These are phyloP conservation scores for Mycena pura DNA, from an alignment of 768 basidiomycete genomes.

Conservation along the genomic window DNA sequence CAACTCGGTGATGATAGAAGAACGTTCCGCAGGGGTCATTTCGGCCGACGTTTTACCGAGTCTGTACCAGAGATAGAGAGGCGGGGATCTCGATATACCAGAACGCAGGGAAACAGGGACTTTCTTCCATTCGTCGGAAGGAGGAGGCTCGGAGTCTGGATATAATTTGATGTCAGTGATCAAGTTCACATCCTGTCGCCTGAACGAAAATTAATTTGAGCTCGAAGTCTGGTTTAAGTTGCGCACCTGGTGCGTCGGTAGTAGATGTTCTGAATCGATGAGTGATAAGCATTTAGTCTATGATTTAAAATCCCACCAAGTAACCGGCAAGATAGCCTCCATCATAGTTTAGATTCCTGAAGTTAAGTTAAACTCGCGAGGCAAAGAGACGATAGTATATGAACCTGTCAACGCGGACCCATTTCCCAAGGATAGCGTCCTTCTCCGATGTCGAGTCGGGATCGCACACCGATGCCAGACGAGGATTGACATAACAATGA, in stretches of 20 bases:
- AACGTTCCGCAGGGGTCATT: constrained; percentile 63
- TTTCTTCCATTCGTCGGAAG: constrained; percentile 65
- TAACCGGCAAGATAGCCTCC: constrained; percentile 23
- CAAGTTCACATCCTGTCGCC: constrained; percentile 81
- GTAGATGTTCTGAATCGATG: constrained; percentile 61
- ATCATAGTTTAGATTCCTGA: constrained; percentile 25
- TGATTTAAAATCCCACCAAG: constrained; percentile 10
- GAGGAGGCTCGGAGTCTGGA: constrained; percentile 57
- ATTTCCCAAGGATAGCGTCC: constrained; percentile 81
- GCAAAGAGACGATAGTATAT: constrained; percentile 57
- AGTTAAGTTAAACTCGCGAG: constrained; percentile 25
- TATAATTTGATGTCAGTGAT: constrained; percentile 77
- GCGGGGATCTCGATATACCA: constrained; percentile 61
- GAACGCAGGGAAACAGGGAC: constrained; percentile 66
- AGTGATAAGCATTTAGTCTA: constrained; percentile 1
- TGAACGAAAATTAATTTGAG: neutral
- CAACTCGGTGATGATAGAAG: constrained; percentile 85
- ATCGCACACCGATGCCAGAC: constrained; percentile 63
- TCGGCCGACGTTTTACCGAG: constrained; percentile 66
- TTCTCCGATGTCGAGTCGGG: constrained; percentile 74
- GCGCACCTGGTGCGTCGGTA: constrained; percentile 75
- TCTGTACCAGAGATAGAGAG: constrained; percentile 82
- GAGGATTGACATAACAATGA: constrained; percentile 71
- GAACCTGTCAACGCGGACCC: constrained; percentile 82
- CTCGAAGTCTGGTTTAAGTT: neutral